Evolutionary conservation across 2,329 filamentous ascomycete species (phyloP).

Genomic region (Ophiognomonia clavigignenti-juglandacearum): DNA sequence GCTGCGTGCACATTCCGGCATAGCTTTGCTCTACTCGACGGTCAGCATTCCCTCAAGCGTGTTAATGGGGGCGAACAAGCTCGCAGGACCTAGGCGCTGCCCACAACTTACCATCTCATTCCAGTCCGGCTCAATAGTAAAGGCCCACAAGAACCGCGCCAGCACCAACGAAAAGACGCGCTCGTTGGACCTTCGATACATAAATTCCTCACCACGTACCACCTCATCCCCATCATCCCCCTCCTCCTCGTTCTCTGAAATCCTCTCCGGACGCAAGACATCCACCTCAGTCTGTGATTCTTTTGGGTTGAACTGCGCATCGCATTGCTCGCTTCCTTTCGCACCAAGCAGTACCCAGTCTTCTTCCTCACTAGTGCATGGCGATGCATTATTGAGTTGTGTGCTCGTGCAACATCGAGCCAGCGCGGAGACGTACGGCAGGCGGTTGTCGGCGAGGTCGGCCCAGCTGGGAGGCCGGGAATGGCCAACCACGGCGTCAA

Average conservation of each 20-base stretch:
- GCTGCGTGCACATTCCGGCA: background rate
- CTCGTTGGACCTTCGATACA: no score
- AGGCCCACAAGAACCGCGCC: constrained; percentile 6
- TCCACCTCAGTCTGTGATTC: constrained; percentile 1
- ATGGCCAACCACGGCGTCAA: constrained; percentile 1
- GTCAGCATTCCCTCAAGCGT: background rate
- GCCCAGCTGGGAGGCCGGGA: constrained; percentile 2
- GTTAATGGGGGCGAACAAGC: background rate
- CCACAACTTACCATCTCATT: constrained; percentile 8
- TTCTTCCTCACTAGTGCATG: no score
- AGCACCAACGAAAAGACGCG: constrained; percentile 4
- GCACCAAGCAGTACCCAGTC: no score
- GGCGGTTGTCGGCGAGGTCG: background rate
- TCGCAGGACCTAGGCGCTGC: no score
- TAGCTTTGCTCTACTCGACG: background rate
- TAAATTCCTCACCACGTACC: background rate
- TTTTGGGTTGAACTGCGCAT: background rate
- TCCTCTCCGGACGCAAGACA: constrained; percentile 1
- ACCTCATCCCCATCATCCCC: background rate
- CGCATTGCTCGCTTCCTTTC: no score
- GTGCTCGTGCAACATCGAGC: no score
- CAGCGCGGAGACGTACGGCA: background rate
- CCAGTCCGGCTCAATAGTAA: constrained; percentile 3
- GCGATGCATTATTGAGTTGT: no score
- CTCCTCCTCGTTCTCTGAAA: background rate